Percentiles rank a stretch among this genome's conserved stretches.
Conservation (phyloP, 306 rosid genomes). For the Vigna angularis region DNA sequence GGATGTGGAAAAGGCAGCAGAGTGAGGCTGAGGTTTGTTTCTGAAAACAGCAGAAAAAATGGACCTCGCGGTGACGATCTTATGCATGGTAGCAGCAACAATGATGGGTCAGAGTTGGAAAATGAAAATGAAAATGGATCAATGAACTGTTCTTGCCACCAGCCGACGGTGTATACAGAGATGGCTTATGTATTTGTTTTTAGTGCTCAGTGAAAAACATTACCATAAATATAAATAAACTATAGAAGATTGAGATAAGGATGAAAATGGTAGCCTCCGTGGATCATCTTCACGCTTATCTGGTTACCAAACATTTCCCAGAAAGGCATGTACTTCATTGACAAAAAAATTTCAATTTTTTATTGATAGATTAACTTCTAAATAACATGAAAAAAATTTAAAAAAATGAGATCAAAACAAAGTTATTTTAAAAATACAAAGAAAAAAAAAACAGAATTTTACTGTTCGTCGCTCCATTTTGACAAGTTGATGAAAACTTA, state of each 20-base stretch:
- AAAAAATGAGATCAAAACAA: too few relatives aligned
- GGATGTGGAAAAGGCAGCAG: constrained; percentile 78
- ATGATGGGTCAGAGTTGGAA: background rate
- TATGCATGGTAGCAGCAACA: constrained; percentile 56
- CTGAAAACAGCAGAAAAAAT: constrained; percentile 47
- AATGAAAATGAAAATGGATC: background rate
- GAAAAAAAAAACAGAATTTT: too few relatives aligned
- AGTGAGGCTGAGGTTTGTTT: constrained; percentile 39
- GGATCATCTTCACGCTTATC: constrained; percentile 16
- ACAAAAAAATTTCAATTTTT: background rate
- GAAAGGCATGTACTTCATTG: background rate
- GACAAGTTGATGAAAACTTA: too few relatives aligned
- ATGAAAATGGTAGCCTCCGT: background rate
- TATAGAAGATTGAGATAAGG: constrained; percentile 9
- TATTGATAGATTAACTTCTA: too few relatives aligned
- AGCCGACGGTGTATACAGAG: background rate
- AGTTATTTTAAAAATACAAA: too few relatives aligned
- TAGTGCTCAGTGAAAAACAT: background rate
- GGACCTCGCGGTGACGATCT: constrained; percentile 57
- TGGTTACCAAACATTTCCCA: background rate
- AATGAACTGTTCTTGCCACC: background rate
- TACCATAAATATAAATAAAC: background rate
- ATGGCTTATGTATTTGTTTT: background rate
- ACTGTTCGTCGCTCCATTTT: too few relatives aligned
- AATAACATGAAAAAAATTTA: too few relatives aligned